These are phyloP conservation scores for Globisporangium paddicum DNA, from an alignment of 352 stramenopile species.

Conservation along the genomic window DNA sequence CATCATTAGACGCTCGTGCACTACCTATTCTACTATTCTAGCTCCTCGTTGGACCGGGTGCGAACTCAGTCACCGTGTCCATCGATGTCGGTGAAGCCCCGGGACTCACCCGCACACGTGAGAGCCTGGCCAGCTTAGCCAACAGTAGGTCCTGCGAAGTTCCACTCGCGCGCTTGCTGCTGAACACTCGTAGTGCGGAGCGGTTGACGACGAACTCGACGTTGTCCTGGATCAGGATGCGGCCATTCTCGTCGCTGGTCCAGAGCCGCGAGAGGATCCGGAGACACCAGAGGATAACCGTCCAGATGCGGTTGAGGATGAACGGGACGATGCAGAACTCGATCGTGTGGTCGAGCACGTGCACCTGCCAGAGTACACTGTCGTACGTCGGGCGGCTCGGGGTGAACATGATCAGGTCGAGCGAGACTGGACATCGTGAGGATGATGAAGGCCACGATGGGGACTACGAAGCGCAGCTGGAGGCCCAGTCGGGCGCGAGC, in stretches of 20 bases:
- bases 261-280: background rate
- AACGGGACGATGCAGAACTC: conserved; percentile 2
- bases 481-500: conserved; percentile 9
- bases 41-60: no score
- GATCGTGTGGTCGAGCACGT: background rate
- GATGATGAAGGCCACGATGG: background rate
- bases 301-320: conserved; percentile 4
- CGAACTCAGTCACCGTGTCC: no score
- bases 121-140: no score
- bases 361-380: background rate
- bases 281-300: background rate
- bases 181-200: background rate
- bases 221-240: conserved; percentile 3
- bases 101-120: no score
- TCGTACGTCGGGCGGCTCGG: background rate
- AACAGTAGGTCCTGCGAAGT: no score
- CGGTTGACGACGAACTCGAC: conserved; percentile 8
- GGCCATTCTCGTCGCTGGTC: background rate
- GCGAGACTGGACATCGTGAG: background rate
- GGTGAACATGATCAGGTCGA: conserved; percentile 1
- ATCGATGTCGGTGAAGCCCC: no score
- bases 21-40: no score
- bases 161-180: no score
- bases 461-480: background rate
- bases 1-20: no score